Base-by-base conservation (phyloP, 345 rosid species). In the Citrus hindsii region DNA sequence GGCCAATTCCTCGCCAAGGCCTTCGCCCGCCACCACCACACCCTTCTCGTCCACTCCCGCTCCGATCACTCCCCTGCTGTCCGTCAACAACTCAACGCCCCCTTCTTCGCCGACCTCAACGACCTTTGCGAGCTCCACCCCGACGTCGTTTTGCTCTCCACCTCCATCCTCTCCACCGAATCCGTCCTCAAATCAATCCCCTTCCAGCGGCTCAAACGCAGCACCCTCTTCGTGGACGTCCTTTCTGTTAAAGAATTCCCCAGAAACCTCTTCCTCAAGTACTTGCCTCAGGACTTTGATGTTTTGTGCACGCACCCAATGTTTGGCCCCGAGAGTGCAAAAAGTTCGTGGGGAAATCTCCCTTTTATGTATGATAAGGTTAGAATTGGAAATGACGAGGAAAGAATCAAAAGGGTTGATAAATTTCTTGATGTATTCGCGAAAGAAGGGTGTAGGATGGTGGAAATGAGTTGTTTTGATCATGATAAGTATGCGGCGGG, bases 81-180 rank as follows among this genome's bases (percentile, higher is more conserved):
- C 3, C 42, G 42, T n/a, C 67, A 77, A 25, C 67, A 77, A 7
- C 84, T 90, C 71, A 92, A 92, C 25, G 88, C 82, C 66, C 75
- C 77, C 4, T 92, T 90, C 83, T 92, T 73, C 83, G 1, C 70
- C 14, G 86, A 95, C 81, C 92, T 92, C 0, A 83, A 93, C 76
- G 97, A 95, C 72, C 91, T 93, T 78, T 93, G 92, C 67, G 97
- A 95, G 80, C 90, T 82, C 37, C 98, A 95, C 78, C 98, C 97
- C 0, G 94, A 95, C 21, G 97, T 93, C n/a, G 85, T 95, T n/a
- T 75, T 95, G 24, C 87, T 95, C 73, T 90, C 90, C 71, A 90
- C 95, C 56, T 95, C 98, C 8, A 93, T 93, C 35, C 92, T 92
- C 46, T 92, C 97, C 27, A 81, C 93, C 0, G 94, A 91, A 40